phyloP scores from a whole-genome alignment of 2,329 filamentous ascomycete genomes.

The Pseudocercospora vitis region DNA sequence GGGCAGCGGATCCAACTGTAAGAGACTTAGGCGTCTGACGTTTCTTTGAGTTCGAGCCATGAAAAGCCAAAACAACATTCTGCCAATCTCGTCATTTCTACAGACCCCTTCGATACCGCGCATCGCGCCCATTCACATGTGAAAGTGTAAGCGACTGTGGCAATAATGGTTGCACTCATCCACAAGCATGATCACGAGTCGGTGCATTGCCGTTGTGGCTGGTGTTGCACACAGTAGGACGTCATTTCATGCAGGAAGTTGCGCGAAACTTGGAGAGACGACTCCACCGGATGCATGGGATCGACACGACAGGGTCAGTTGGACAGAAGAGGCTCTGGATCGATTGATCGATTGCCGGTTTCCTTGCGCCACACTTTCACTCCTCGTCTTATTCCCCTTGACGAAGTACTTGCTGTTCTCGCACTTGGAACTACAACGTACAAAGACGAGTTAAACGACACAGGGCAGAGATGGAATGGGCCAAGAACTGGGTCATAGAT shows the following conservation, averaged over 20 bases:
- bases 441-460: too few species aligned
- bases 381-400: too few species aligned
- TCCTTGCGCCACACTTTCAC: background rate
- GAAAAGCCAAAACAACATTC: conserved; percentile 4
- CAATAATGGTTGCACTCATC: conserved; percentile 1
- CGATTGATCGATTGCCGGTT: conserved; percentile 7
- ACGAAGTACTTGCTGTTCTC: too few species aligned
- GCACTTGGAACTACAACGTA: too few species aligned
- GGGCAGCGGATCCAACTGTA: background rate
- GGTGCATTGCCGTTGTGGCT: background rate
- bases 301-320: conserved; percentile 9
- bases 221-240: background rate
- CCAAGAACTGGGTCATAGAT: conserved; percentile 36
- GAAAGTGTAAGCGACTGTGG: background rate
- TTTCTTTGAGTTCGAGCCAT: conserved; percentile 3
- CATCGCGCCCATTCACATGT: background rate
- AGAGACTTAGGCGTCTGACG: conserved; percentile 1
- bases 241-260: conserved; percentile 18
- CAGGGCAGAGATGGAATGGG: conserved; percentile 27
- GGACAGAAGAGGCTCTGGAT: too few species aligned
- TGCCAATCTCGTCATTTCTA: background rate
- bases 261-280: conserved; percentile 16
- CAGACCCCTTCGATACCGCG: background rate
- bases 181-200: background rate
- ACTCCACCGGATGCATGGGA: conserved; percentile 13